These are phyloP conservation scores for Ramularia collo-cygni DNA, from an alignment of 2,329 filamentous ascomycete genomes.

Conservation along the genomic window DNA sequence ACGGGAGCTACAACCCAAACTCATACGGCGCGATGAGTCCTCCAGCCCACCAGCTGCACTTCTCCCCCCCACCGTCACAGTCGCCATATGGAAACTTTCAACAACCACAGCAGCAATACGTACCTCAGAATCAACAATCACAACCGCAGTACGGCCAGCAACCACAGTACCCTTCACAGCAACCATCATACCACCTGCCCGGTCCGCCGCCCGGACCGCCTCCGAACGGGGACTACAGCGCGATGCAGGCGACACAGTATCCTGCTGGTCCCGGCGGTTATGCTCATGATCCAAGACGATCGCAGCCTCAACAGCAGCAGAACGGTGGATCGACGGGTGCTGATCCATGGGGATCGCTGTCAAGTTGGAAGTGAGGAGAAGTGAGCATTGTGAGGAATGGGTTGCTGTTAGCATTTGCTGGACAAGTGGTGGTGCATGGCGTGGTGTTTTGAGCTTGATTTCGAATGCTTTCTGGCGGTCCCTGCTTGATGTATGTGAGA, in stretches of 20 bases:
- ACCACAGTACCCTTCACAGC: slow-evolving; percentile 55
- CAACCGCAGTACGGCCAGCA: slow-evolving; percentile 23
- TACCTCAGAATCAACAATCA: slow-evolving; percentile 20
- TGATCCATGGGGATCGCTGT: background rate
- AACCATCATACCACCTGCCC: slow-evolving; percentile 45
- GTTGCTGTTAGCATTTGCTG: no score
- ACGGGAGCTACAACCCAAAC: slow-evolving; percentile 38
- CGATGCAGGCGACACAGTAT: slow-evolving; percentile 31
- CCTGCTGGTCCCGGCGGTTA: slow-evolving; percentile 50
- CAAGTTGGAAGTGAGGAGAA: background rate
- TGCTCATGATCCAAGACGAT: slow-evolving; percentile 42
- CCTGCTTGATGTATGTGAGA: no score
- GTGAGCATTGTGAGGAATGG: background rate
- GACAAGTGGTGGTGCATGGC: no score
- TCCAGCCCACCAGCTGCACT: slow-evolving; percentile 53
- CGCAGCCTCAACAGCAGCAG: slow-evolving; percentile 36
- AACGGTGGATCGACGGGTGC: slow-evolving; percentile 15
- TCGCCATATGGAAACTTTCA: slow-evolving; percentile 49
- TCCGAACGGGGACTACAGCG: slow-evolving; percentile 47
- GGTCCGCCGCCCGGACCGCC: slow-evolving; percentile 60
- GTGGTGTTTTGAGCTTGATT: no score
- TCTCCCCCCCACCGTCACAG: slow-evolving; percentile 40
- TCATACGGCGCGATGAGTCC: slow-evolving; percentile 41
- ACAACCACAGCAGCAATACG: slow-evolving; percentile 42
- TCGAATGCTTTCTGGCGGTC: no score